A percentile compares a stretch with the other conserved stretches of the same genome.
Evolutionary conservation across 202 grass and related monocot species (phyloP).

Genomic region (Saccharum hybrid): DNA sequence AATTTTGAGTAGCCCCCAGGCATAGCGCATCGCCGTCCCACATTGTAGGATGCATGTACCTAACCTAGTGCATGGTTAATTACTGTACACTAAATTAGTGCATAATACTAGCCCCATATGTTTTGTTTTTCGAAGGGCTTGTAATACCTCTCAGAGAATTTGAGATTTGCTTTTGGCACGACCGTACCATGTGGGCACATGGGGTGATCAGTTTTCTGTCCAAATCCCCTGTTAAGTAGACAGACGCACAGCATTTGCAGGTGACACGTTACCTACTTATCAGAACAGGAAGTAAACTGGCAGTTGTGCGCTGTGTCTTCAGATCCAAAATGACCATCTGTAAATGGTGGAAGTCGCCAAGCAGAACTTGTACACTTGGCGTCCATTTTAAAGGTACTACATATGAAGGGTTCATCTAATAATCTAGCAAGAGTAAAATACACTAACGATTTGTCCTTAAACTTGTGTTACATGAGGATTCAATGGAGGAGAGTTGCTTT

Average conservation of each 20-base stretch:
- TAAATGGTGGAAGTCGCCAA: not conserved
- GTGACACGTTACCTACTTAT: not conserved
- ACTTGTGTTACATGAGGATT: not conserved
- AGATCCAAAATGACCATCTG: not conserved
- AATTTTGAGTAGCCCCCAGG: no score
- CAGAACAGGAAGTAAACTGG: not conserved
- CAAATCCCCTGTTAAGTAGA: not conserved
- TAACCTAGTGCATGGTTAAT: not conserved
- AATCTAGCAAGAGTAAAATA: not conserved
- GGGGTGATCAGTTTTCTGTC: not conserved
- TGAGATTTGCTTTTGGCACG: not conserved
- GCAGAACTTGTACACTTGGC: not conserved
- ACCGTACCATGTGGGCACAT: conserved; percentile 13
- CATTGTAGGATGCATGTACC: not conserved
- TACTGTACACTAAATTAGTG: not conserved
- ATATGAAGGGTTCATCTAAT: not conserved
- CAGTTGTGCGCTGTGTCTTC: not conserved
- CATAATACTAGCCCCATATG: not conserved
- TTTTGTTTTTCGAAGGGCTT: no score
- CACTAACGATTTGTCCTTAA: not conserved
- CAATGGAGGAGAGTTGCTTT: not conserved
- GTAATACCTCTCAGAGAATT: not conserved
- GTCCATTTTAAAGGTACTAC: not conserved
- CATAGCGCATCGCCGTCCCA: not conserved
- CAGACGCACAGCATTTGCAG: not conserved